phyloP scores from a whole-genome alignment of 2,329 filamentous ascomycete genomes.

The Pseudocercospora musae region DNA sequence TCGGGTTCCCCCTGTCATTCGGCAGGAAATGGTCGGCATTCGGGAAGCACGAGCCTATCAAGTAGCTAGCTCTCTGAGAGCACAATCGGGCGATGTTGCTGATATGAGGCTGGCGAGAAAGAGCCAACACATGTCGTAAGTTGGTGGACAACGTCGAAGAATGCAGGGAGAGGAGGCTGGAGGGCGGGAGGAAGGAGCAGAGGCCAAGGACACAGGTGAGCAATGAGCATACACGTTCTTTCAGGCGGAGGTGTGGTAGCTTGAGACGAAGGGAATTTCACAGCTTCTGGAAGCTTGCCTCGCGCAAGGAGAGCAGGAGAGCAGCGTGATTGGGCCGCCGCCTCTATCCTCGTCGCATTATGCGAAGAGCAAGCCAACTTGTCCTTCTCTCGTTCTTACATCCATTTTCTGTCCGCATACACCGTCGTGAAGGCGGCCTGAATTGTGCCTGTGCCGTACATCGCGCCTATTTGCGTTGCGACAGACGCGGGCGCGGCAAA shows the following conservation, averaged over 20 bases:
- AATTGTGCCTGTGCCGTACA: background rate
- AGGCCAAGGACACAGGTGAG: background rate
- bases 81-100: background rate
- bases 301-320: background rate
- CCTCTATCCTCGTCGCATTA: background rate
- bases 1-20: background rate
- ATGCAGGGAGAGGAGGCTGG: background rate
- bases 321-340: background rate
- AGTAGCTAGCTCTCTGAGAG: background rate
- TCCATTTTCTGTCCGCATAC: background rate
- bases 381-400: background rate
- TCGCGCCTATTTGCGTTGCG: background rate
- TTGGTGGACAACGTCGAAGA: background rate
- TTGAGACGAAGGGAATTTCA: background rate
- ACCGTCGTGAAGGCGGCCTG: background rate
- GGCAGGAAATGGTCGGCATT: constrained; percentile 2
- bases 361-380: background rate
- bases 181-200: too few species aligned
- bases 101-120: background rate
- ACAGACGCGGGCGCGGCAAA: background rate
- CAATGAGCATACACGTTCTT: background rate
- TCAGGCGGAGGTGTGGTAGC: background rate
- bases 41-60: constrained; percentile 6
- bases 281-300: background rate
- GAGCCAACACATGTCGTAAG: background rate